Evolutionary conservation across 306 rosid genomes (phyloP).

Genomic region (Comarum palustre): DNA sequence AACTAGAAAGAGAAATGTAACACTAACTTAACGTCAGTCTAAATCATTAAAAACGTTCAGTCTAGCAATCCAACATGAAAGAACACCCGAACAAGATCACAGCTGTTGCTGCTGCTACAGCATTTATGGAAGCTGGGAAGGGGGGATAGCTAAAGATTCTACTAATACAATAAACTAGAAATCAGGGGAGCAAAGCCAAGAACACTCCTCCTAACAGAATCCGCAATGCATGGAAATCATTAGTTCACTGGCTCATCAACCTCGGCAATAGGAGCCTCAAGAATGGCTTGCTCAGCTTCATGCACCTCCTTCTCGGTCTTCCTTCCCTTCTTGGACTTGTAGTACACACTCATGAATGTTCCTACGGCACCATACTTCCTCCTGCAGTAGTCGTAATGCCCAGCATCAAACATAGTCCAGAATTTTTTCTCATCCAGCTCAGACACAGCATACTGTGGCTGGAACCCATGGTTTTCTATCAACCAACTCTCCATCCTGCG

Average conservation of each 20-base stretch:
- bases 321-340: slow-evolving; percentile 96
- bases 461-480: slow-evolving; percentile 84
- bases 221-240: slow-evolving; percentile 7
- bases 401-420: slow-evolving; percentile 94
- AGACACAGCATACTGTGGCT: slow-evolving; percentile 92
- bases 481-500: slow-evolving; percentile 75
- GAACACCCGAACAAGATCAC: slow-evolving; percentile 1
- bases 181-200: slow-evolving; percentile 2
- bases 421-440: slow-evolving; percentile 80
- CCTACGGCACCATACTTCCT: slow-evolving; percentile 87
- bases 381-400: slow-evolving; percentile 69
- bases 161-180: not conserved
- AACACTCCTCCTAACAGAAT: slow-evolving; percentile 3
- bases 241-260: slow-evolving; percentile 48
- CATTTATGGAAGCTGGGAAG: not conserved
- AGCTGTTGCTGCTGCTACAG: not conserved
- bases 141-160: not conserved
- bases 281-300: slow-evolving; percentile 89
- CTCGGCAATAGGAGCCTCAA: slow-evolving; percentile 78
- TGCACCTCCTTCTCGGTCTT: slow-evolving; percentile 97
- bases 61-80: not conserved
- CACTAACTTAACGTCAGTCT: not conserved
- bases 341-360: slow-evolving; percentile 90
- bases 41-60: slow-evolving; percentile 2
- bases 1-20: not conserved